Evolutionary conservation across 1,284 basidiomycete species (phyloP).

Genomic region (Trichosporon ovoides): DNA sequence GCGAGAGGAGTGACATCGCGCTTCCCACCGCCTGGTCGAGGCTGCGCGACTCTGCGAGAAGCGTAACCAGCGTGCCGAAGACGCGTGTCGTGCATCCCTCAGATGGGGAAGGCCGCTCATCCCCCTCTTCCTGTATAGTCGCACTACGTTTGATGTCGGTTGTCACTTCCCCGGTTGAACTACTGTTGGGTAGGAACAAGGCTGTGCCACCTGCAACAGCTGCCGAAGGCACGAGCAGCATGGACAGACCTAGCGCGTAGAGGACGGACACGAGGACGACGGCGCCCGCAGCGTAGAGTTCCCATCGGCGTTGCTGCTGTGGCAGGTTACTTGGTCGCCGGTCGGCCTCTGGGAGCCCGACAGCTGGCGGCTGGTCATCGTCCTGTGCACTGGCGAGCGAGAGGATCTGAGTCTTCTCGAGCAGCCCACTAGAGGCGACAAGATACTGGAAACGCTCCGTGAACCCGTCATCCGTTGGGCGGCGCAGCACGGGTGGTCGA

Average conservation of each 20-base stretch:
- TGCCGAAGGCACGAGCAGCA: slow-evolving; percentile 6
- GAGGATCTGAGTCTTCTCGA: slow-evolving; percentile 28
- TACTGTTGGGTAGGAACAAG: slow-evolving; percentile 7
- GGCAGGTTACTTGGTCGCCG: not conserved
- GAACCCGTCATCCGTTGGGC: slow-evolving; percentile 23
- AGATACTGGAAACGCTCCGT: slow-evolving; percentile 43
- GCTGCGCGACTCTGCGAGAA: slow-evolving; percentile 24
- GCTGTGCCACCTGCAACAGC: slow-evolving; percentile 10
- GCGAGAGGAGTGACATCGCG: slow-evolving; percentile 25
- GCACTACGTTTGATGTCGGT: not conserved
- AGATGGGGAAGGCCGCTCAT: not conserved
- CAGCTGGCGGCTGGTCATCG: not conserved
- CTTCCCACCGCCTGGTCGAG: slow-evolving; percentile 26
- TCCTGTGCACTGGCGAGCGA: not conserved
- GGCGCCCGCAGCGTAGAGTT: not conserved
- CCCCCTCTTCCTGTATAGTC: not conserved
- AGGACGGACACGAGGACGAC: not conserved
- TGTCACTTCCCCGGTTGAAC: not conserved
- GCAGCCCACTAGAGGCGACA: slow-evolving; percentile 37
- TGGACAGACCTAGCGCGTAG: slow-evolving; percentile 5
- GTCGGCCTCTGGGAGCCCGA: not conserved
- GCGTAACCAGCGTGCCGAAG: slow-evolving; percentile 10
- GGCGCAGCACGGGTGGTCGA: not conserved
- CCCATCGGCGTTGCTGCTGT: not conserved
- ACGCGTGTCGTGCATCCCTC: slow-evolving; percentile 2